Evolutionary conservation across 2,329 filamentous ascomycete genomes (phyloP).

Genomic region (Ophiostoma triangulosporum): DNA sequence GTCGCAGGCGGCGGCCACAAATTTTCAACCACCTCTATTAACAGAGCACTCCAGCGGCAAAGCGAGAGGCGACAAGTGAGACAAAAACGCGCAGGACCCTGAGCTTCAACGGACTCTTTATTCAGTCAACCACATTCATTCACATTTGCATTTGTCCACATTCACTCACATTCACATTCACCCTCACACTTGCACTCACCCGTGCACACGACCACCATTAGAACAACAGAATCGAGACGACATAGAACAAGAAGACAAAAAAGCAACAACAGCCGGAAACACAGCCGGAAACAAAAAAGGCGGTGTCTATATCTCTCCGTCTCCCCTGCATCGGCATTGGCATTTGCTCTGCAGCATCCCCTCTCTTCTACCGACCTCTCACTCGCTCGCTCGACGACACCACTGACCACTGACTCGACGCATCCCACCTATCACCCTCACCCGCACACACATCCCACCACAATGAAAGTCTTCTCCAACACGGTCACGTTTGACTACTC

Average conservation of each 20-base stretch:
- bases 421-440: not conserved
- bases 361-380: not conserved
- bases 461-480: constrained; percentile 94
- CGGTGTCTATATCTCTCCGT: not conserved
- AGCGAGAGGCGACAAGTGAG: too few species aligned
- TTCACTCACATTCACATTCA: not conserved
- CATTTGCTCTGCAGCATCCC: not conserved
- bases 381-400: not conserved
- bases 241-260: not conserved
- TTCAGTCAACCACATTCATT: too few species aligned
- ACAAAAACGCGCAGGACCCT: too few species aligned
- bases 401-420: not conserved
- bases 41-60: not conserved
- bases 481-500: constrained; percentile 89
- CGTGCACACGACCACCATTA: too few species aligned
- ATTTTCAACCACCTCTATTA: too few species aligned
- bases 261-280: too few species aligned
- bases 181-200: too few species aligned
- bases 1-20: not conserved
- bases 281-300: not conserved
- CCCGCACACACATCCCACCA: constrained; percentile 4
- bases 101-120: too few species aligned
- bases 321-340: not conserved
- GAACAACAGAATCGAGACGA: not conserved
- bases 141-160: too few species aligned